Base-by-base conservation (phyloP, 768 basidiomycete species). In the Agaricus subrufescens region DNA sequence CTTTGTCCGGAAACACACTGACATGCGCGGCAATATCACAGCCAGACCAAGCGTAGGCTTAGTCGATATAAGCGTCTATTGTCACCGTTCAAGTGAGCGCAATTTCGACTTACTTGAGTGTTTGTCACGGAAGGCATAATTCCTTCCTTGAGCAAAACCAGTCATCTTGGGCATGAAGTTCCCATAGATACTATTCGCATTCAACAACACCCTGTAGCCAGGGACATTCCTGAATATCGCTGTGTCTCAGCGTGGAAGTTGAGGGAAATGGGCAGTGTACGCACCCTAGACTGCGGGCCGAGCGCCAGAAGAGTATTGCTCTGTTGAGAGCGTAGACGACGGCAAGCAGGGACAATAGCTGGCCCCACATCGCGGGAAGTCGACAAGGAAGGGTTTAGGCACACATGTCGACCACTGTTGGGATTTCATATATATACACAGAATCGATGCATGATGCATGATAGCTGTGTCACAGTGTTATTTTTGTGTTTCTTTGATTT, bases 1-100 rank as follows among this genome's bases (percentile, higher is more conserved):
- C 63, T n/a, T 52, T 34, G 8, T 47, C 51, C 0, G 72, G 72
- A 48, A 40, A 53, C 14, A 38, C 44, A 46, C 54, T 30, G 7
- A 56, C 54, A 27, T 55, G 47, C 8, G 54, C 39, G 4, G 39
- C 37, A 39, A 59, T 56, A 30, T 59, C 58, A 15, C 42, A 42
- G 44, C 50, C 52, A 25, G 48, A 52, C 50, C 56, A 52, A 38
- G 31, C 30, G 27, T 50, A 54, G 4, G 43, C 49, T 52, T 12
- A 23, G 15, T 34, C 34, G 7, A 34, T 30, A 8, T 25, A 15
- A 23, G 11, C 19, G 39, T 42, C 23, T 11, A 50, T 26, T 34
- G 15, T 27, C 6, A 2, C 12, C 4, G 12, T 3, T 14, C 26
- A 27, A 38, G 19, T 5, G n/a, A 11, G 50, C 39, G 14, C 10